A percentile compares a stretch with the other conserved stretches of the same genome.
phyloP scores from a whole-genome alignment of 1,139 yeast species.

The Wickerhamomyces sp. region DNA sequence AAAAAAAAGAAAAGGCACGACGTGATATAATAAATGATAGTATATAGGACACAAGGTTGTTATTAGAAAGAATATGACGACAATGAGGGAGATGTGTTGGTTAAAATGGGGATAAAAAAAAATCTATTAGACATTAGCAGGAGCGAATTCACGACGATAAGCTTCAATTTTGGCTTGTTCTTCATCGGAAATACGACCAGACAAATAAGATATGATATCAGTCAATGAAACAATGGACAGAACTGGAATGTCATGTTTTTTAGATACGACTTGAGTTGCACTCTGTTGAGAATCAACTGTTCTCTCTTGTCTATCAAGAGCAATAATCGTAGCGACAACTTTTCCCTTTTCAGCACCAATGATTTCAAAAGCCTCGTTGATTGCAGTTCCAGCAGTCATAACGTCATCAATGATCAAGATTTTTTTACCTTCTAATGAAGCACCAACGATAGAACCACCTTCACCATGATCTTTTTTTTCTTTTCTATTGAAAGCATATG shows the following conservation, averaged over 20 bases:
- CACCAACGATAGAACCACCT: constrained; percentile 94
- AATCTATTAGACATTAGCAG: constrained; percentile 16
- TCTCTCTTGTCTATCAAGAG: constrained; percentile 92
- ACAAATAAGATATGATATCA: constrained; percentile 66
- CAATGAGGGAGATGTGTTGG: too few relatives aligned
- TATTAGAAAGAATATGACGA: background rate
- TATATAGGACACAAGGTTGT: too few relatives aligned
- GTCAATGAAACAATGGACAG: constrained; percentile 70
- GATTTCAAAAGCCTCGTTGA: constrained; percentile 85
- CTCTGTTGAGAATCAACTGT: constrained; percentile 63
- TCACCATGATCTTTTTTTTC: constrained; percentile 98
- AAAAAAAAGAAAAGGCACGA: too few relatives aligned
- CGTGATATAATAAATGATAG: too few relatives aligned
- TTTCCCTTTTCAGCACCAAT: constrained; percentile 65
- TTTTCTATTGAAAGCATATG: constrained; percentile 76
- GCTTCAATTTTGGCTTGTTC: constrained; percentile 51
- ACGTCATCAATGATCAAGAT: constrained; percentile 92
- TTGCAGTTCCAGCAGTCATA: constrained; percentile 98
- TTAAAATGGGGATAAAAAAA: background rate
- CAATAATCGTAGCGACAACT: constrained; percentile 82
- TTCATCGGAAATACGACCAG: constrained; percentile 47
- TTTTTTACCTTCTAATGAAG: constrained; percentile 61
- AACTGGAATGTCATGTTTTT: constrained; percentile 75
- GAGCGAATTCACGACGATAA: constrained; percentile 44
- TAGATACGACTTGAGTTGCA: constrained; percentile 77